Evolutionary conservation across 2,329 filamentous ascomycete species (phyloP).

Genomic region (Aphanocladium album): DNA sequence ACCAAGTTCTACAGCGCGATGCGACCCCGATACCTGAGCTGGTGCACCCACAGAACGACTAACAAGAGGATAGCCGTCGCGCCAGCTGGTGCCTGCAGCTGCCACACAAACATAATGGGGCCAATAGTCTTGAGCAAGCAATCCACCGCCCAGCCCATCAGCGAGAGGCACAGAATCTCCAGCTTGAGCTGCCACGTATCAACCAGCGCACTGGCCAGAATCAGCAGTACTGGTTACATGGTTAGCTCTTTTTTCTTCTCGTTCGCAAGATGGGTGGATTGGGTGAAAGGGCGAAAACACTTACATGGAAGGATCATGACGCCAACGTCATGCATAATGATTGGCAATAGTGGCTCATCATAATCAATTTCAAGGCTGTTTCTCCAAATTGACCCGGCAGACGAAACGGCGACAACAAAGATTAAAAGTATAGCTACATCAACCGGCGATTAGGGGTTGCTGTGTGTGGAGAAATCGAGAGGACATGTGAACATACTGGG

Average conservation of each 20-base stretch:
- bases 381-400: background rate
- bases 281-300: background rate
- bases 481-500: background rate
- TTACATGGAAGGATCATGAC: background rate
- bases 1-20: background rate
- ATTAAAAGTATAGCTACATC: background rate
- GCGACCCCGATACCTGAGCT: background rate
- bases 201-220: background rate
- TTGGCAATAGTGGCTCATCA: background rate
- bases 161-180: background rate
- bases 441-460: background rate
- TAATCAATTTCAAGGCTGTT: background rate
- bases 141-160: background rate
- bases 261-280: too few relatives aligned
- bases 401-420: background rate
- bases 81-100: background rate
- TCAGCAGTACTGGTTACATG: background rate
- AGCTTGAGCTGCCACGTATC: background rate
- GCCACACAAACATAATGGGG: background rate
- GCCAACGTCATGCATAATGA: background rate
- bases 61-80: background rate
- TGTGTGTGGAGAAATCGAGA: background rate
- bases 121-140: background rate
- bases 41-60: background rate
- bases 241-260: background rate